Conservation (phyloP, 2,329 filamentous ascomycete genomes). For the Aspergillus fructus region DNA sequence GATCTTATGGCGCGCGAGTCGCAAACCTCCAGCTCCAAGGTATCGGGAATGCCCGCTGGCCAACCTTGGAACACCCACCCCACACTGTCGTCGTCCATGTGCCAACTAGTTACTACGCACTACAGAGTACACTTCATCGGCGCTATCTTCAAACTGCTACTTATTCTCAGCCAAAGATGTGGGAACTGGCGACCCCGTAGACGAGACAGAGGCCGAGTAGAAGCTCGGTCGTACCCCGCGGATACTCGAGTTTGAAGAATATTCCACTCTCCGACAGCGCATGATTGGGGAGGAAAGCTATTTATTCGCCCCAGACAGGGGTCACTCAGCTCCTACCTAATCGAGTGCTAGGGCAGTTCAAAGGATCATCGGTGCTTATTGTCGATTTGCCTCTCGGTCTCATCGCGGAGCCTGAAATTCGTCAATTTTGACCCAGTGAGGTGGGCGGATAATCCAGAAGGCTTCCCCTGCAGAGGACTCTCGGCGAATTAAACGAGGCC, state of each 20-base stretch:
- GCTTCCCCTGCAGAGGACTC: conserved; percentile 9
- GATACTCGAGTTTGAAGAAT: not conserved
- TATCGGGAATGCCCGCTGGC: conserved; percentile 1
- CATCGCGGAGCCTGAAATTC: not conserved
- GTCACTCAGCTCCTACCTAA: not conserved
- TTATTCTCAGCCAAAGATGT: not conserved
- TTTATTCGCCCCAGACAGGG: not conserved
- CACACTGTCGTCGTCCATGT: not conserved
- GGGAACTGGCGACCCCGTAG: not conserved
- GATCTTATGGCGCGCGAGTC: not conserved
- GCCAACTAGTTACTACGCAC: too few species aligned
- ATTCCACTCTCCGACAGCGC: not conserved
- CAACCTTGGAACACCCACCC: not conserved
- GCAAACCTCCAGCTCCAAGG: conserved; percentile 1
- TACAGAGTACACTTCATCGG: too few species aligned
- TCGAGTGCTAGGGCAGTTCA: not conserved
- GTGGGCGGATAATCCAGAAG: conserved; percentile 7
- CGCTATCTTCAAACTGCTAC: not conserved
- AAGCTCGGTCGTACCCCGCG: not conserved
- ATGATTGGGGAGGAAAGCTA: not conserved
- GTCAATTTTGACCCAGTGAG: not conserved
- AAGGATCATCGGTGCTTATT: not conserved
- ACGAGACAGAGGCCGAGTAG: not conserved
- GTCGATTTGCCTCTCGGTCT: not conserved
- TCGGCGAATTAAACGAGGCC: conserved; percentile 11